phyloP scores from a whole-genome alignment of 768 basidiomycete genomes.

The Coprinopsis sp. region DNA sequence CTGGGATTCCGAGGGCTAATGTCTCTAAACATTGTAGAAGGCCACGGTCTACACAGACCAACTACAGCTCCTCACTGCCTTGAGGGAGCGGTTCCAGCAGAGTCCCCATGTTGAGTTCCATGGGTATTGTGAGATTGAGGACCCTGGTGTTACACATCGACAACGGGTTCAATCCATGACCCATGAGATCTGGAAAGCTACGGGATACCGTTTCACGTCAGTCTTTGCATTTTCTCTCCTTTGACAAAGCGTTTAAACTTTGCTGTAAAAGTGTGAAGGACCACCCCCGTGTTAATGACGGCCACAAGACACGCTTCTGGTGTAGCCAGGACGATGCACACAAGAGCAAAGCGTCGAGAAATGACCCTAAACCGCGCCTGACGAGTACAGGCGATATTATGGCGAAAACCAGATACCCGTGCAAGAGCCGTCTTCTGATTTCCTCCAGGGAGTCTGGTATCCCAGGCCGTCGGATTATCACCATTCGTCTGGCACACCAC shows the following conservation, averaged over 20 bases:
- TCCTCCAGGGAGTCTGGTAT: conserved; percentile 34
- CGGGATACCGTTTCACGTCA: conserved; percentile 48
- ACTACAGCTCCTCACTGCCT: conserved; percentile 27
- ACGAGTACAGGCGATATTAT: conserved; percentile 34
- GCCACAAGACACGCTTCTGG: conserved; percentile 48
- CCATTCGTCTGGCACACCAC: conserved; percentile 42
- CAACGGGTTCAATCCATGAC: conserved; percentile 37
- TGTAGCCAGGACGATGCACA: conserved; percentile 48
- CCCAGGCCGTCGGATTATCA: conserved; percentile 25
- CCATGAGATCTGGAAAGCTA: conserved; percentile 44
- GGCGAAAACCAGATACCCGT: conserved; percentile 40
- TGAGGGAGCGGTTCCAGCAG: conserved; percentile 29
- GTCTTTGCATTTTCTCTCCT: conserved; percentile 14
- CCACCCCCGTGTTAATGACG: conserved; percentile 41
- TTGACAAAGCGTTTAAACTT: conserved; percentile 1
- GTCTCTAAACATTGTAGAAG: conserved; percentile 17
- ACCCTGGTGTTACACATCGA: conserved; percentile 31
- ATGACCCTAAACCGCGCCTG: conserved; percentile 29
- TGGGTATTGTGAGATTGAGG: conserved; percentile 33
- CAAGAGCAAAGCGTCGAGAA: conserved; percentile 29
- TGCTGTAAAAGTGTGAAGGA: conserved; percentile 38
- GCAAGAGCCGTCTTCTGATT: conserved; percentile 42
- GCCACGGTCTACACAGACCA: conserved; percentile 25
- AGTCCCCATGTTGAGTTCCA: conserved; percentile 37
- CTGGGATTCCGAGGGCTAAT: neutral